phyloP scores from a whole-genome alignment of 768 basidiomycete genomes.

The Lactifluus pinguis region DNA sequence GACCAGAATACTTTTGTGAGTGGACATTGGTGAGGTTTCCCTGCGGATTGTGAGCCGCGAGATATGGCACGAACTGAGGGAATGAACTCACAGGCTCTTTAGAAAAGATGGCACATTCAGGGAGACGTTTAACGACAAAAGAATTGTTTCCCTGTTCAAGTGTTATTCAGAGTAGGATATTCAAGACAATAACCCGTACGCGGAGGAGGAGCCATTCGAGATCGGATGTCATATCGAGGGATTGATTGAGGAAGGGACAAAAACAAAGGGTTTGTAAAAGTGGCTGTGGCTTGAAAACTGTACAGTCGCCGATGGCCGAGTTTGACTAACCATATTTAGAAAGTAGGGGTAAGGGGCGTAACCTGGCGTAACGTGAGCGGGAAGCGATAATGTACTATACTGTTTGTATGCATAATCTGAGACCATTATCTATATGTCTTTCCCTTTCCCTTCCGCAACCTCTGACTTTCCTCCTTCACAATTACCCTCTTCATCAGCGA shows the following conservation, averaged over 20 bases:
- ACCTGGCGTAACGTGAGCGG: no score
- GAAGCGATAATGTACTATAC: no score
- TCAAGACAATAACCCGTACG: conserved; percentile 37
- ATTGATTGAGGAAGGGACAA: neutral
- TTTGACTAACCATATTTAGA: no score
- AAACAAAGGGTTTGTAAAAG: no score
- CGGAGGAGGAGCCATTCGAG: conserved; percentile 92
- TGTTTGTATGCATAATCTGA: no score
- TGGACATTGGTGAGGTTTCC: conserved; percentile 83
- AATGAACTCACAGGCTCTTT: conserved; percentile 60
- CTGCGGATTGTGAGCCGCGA: conserved; percentile 29
- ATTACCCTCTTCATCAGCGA: conserved; percentile 21
- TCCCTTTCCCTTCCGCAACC: conserved; percentile 18
- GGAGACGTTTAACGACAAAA: conserved; percentile 70
- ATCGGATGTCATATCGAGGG: conserved; percentile 46
- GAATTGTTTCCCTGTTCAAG: conserved; percentile 65
- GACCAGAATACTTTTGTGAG: conserved; percentile 88
- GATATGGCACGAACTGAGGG: neutral
- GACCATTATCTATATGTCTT: neutral
- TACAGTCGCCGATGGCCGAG: neutral
- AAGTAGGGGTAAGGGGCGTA: no score
- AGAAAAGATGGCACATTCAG: conserved; percentile 72
- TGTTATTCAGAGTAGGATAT: neutral
- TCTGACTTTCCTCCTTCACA: neutral
- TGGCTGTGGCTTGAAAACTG: neutral